Evolutionary conservation across 495 filamentous ascomycete species (phyloP).

Genomic region (Tuber melanosporum): DNA sequence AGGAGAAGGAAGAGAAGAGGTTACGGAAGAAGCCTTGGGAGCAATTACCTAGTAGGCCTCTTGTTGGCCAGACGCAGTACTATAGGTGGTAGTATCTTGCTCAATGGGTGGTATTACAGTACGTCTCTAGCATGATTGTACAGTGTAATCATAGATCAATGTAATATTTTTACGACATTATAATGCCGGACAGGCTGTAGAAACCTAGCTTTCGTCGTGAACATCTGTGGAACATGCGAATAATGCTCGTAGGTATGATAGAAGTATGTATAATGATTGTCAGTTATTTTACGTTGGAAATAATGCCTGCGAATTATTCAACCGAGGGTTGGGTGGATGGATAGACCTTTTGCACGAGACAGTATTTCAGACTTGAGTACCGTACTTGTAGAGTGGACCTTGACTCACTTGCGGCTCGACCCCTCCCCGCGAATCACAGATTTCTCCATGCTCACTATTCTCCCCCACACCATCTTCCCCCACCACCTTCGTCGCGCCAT

Average conservation of each 20-base stretch:
- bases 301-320: background rate
- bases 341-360: background rate
- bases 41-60: constrained; percentile 70
- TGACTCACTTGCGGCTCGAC: background rate
- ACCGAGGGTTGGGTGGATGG: background rate
- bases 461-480: background rate
- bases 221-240: background rate
- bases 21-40: constrained; percentile 70
- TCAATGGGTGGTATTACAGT: background rate
- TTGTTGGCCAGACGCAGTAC: constrained; percentile 75
- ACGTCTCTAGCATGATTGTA: background rate
- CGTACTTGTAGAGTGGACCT: background rate
- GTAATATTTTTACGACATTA: background rate
- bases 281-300: background rate
- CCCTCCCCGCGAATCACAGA: background rate
- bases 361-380: background rate
- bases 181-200: background rate
- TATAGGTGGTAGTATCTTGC: constrained; percentile 65
- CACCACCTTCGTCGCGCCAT: background rate
- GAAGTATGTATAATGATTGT: background rate
- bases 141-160: background rate
- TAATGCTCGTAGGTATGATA: background rate
- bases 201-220: background rate
- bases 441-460: background rate
- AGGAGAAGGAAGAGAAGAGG: constrained; percentile 67